Base-by-base conservation (phyloP, 768 basidiomycete species). In the Auricularia sp. region DNA sequence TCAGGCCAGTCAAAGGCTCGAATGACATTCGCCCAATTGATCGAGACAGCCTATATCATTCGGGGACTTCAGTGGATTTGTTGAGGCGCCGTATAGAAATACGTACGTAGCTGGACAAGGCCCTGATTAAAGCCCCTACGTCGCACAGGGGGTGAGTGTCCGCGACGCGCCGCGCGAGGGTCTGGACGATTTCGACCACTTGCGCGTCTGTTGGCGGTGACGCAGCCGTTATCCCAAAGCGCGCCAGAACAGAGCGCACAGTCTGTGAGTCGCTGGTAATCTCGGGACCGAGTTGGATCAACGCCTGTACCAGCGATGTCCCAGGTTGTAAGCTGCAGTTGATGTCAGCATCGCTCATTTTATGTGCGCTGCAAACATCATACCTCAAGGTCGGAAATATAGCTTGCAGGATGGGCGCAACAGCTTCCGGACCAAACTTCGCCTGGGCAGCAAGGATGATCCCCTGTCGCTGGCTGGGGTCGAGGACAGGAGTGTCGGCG, bases 1-100 rank as follows among this genome's bases (percentile, higher is more conserved):
- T 91, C 87, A 5, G 88, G 81, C 75, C 86, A 82, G 79, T 98
- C 96, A 71, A 96, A 96, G 3, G 89, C 84, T 68, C 86, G 85
- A 72, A 98, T 87, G 67, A 93, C 85, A 65, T 79, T 83, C 37
- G 92, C 81, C 92, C 93, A 96, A 70, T 90, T 84, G 63, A 95
- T 75, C 35, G 79, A 77, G 62, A 80, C 81, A 69, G 83, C 82
- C 91, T 93, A 65, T 14, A 37, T 4, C 21, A 35, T 45, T 39
- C 16, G n/a, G 4, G 29, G 24, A 63, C 29, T 29, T 21, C 51
- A 37, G 37, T 13, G 54, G 24, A 62, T 36, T 34, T 14, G 16
- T 18, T 13, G 21, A 35, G 35, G 24, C 62, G 16, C 4, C 5
- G 35, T 29, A 24, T 14, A 39, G 56, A 3, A 14, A 36, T 24